Evolutionary conservation across 2,329 filamentous ascomycete genomes (phyloP), one percentile per base, ranked within the genome.

Genomic region (Cercospora citrullina): DNA sequence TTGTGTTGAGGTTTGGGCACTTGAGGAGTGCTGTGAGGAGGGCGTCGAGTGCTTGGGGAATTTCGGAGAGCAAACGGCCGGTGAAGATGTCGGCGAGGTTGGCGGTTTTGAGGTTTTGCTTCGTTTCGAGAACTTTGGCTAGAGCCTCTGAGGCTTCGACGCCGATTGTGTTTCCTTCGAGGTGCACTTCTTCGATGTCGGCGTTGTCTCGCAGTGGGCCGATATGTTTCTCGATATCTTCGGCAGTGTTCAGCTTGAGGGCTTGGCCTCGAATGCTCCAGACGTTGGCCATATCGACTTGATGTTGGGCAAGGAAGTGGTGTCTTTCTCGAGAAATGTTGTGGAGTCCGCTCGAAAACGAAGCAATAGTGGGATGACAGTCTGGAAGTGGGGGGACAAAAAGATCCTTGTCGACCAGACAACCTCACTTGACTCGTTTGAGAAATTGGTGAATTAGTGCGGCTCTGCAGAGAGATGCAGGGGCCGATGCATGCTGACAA

Each of bases 11-110:
- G 66, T 92, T 90, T 1, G 91, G 90, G 64, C 96, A 90, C 77
- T 93, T 91, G 66, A 97, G 88, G 51, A 98, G 89, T 4, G 94
- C 90, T 48, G 90, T 93, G 64, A 99, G 89, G 59, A 99, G 89
- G 67, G 88, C 89, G 57, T 91, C 91, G 64, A 99, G 88, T 7
- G 95, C 94, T 72, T 91, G 90, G 59, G 95, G 95, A 71, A 99
- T 99, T 80, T 99, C 95, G 80, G 89, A 91, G 71, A 98, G 89
- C 57, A 98, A 88, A 73, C 95, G 92, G 33, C 92, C 92, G 68
- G 95, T 99, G 84, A 98, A 99, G 84, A 99, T 97, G 80, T 99
- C 95, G 80, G 94, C 94, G 66, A 99, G 86, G 82, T 97, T 96
- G 77, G 92, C 94, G 77, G 90, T 84, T 88, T 90, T 75, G 36